These are phyloP conservation scores for Hypoxylon sp. DNA, from an alignment of 2,329 filamentous ascomycete genomes.

Conservation along the genomic window DNA sequence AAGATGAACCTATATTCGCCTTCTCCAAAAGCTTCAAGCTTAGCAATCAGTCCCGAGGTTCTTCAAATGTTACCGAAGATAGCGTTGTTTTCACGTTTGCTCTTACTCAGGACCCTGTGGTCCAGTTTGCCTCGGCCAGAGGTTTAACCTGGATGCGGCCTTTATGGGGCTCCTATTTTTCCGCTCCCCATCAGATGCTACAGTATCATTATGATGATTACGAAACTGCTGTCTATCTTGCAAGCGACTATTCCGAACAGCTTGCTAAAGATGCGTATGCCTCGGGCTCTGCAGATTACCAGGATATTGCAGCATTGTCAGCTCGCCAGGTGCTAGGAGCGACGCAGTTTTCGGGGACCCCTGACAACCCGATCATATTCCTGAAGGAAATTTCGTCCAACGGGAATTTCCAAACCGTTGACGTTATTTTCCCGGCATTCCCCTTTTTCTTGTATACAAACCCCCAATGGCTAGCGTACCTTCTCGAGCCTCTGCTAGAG, in stretches of 20 bases:
- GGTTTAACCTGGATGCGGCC: conserved; percentile 82
- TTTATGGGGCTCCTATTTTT: conserved; percentile 80
- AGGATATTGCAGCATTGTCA: conserved; percentile 79
- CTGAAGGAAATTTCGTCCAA: conserved; percentile 88
- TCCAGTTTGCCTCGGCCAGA: conserved; percentile 79
- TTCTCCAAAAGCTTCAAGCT: conserved; percentile 73
- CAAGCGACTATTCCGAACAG: conserved; percentile 76
- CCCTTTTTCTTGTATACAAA: conserved; percentile 90
- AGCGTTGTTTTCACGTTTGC: conserved; percentile 78
- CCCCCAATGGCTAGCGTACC: conserved; percentile 79
- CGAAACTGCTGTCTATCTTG: conserved; percentile 67
- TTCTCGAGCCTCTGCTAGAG: conserved; percentile 81
- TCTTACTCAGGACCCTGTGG: conserved; percentile 79
- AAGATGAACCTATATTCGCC: conserved; percentile 83
- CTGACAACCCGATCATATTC: conserved; percentile 77
- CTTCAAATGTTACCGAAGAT: conserved; percentile 49
- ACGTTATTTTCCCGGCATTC: conserved; percentile 87
- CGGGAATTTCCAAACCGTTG: conserved; percentile 85
- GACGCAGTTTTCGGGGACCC: conserved; percentile 77
- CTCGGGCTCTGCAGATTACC: conserved; percentile 78
- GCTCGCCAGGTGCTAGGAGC: conserved; percentile 84
- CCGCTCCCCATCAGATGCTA: conserved; percentile 68
- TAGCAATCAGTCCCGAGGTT: conserved; percentile 45
- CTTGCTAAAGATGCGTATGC: conserved; percentile 75
- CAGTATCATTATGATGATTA: conserved; percentile 82